Base-by-base conservation (phyloP, 345 rosid species). In the Eutrema yunnanense region DNA sequence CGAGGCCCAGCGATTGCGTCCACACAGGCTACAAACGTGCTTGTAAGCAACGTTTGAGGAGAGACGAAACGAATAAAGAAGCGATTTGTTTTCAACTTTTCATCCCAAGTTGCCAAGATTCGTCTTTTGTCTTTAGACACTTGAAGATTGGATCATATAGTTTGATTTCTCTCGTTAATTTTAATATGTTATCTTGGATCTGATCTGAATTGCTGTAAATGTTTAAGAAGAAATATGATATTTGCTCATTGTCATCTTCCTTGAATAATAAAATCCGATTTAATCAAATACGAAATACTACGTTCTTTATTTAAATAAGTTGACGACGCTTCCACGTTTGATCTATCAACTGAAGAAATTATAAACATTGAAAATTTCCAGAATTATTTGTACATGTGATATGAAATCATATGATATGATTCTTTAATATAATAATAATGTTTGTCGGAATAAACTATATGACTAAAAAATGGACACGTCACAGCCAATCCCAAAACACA, bases 1-100 rank as follows among this genome's bases (percentile, higher is more conserved):
- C 84, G 90, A 59, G 79, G 62, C 9, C 87, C 84, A 11, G 92
- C 97, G 2, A 55, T 9, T 30, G 80, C 46, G 10, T 82, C 78
- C 27, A 60, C 78, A 2, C 73, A 78, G 72, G 69, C 71, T 51
- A 68, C 42, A 0, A 73, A 54, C 67, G 66, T 49, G 58, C 61
- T 68, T n/a, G 54, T 73, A 1, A 71, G 68, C 73, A 81, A 76
- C 55, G 51, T 56, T 67, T 80, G 78, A 76, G 66, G 64, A 65
- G 76, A 69, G 51, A 14, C 47, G 7, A 13, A 33, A 44, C 12
- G 12, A 66, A 54, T 11, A 32, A 60, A 53, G 22, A 38, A 53
- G 7, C n/a, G 36, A 48, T 30, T 59, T 7, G 65, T 52, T 41
- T 16, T 8, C 42, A 55, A 41, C 54, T 54, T 52, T 42, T 44